Evolutionary conservation across 2,329 filamentous ascomycete genomes (phyloP), one percentile per base, ranked within the genome.

Genomic region (Drechslerella stenobrocha): DNA sequence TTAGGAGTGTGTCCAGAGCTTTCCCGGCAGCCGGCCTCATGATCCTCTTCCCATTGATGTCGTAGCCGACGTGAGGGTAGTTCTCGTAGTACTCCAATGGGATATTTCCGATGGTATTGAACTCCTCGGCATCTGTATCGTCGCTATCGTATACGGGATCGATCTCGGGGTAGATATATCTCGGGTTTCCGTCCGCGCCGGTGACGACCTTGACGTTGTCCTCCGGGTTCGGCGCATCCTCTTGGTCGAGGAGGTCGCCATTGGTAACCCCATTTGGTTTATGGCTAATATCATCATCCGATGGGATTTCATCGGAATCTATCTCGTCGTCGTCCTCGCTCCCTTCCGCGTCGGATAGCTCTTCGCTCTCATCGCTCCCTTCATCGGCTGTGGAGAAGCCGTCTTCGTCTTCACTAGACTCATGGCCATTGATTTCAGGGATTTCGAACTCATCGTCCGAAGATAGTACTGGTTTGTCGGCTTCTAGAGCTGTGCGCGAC

Each of bases 21-120:
- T 96, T 88, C 52, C 92, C 92, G 72, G 90, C 92, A 2, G 95
- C 93, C 4, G 93, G 93, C 52, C 93, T 87, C 86, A 96, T 89
- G 71, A 98, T 96, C 77, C 89, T 95, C 82, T 95, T 96, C 77
- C 93, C 93, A 77, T 98, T 95, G 79, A 98, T 97, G 74, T 96
- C 89, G 78, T 98, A 98, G 65, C 93, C 93, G 75, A 98, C 96
- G 76, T 98, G 93, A 51, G 93, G 93, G 76, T 96, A 98, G 32
- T 89, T 88, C 76, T 98, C 93, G 80, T 98, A 98, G 78, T 96
- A 97, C 2, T 88, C 87, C 50, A 97, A 80, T 3, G 91, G 89
- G 66, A 98, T 98, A 75, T 97, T 82, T 72, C 93, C 95, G 73
- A 98, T 96, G 0, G 93, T 97, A 78, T 98, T 98, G 52, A 81